Conservation (phyloP, 1,139 yeast genomes). For the Lodderomyces beijingensis region DNA sequence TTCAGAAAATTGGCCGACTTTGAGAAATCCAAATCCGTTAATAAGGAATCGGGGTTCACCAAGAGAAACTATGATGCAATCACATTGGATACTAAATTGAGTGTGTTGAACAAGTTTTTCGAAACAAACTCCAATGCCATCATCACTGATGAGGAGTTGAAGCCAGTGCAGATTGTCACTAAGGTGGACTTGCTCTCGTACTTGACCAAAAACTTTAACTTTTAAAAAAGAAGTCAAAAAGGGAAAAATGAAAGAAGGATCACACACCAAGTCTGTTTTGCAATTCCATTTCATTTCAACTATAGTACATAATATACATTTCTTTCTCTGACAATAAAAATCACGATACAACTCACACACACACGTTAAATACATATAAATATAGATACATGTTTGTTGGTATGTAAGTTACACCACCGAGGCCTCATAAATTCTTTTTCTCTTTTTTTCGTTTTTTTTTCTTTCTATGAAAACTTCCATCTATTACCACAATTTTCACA, state of each 20-base stretch:
- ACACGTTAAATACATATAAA: no score
- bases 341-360: no score
- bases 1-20: constrained; percentile 70
- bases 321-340: no score
- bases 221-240: constrained; percentile 4
- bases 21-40: constrained; percentile 62
- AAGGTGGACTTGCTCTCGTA: constrained; percentile 80
- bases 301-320: constrained; percentile 6
- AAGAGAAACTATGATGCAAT: constrained; percentile 66
- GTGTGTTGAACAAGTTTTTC: constrained; percentile 71
- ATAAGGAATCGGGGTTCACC: constrained; percentile 56
- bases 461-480: constrained; percentile 73
- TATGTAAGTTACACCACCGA: no score
- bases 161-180: constrained; percentile 81
- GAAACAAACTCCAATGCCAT: constrained; percentile 86
- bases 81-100: constrained; percentile 63
- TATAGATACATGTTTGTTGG: no score
- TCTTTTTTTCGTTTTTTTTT: no score
- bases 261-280: neutral
- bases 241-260: neutral
- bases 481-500: constrained; percentile 97
- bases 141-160: constrained; percentile 66
- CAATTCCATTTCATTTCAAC: neutral
- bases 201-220: constrained; percentile 36
- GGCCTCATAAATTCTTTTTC: no score